phyloP scores from a whole-genome alignment of 805 yeast genomes.

The Starmerella davenportii region DNA sequence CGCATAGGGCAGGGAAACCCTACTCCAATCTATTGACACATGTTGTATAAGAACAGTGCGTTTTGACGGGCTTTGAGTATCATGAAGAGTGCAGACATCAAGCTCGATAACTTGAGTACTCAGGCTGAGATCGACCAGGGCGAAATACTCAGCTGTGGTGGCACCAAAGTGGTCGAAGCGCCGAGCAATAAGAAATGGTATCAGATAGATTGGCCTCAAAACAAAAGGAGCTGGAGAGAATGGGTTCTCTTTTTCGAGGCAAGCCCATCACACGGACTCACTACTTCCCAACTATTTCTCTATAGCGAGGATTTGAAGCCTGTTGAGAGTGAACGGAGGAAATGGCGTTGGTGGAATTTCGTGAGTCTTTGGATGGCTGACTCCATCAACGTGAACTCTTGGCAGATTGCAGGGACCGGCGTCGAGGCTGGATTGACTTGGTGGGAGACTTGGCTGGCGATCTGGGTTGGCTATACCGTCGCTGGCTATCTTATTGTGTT shows the following conservation, averaged over 20 bases:
- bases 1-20: background rate
- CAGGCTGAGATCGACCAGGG: background rate
- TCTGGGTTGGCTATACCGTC: conserved; percentile 65
- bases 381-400: conserved; percentile 74
- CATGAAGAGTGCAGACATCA: background rate
- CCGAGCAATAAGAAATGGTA: background rate
- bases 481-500: conserved; percentile 52
- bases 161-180: background rate
- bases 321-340: conserved; percentile 35
- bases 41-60: background rate
- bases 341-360: conserved; percentile 75
- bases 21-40: background rate
- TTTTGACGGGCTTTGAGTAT: background rate
- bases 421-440: conserved; percentile 58
- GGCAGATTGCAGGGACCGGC: conserved; percentile 84
- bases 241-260: conserved; percentile 17
- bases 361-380: conserved; percentile 78
- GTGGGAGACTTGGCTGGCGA: conserved; percentile 86
- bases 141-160: background rate
- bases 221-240: conserved; percentile 6
- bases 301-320: conserved; percentile 51
- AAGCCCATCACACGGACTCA: conserved; percentile 26
- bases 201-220: conserved; percentile 2
- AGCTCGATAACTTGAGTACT: background rate
- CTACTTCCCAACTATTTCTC: conserved; percentile 45